Percentiles rank a stretch among this genome's conserved stretches.
phyloP scores from a whole-genome alignment of 306 rosid genomes.

The Rosa chinensis region DNA sequence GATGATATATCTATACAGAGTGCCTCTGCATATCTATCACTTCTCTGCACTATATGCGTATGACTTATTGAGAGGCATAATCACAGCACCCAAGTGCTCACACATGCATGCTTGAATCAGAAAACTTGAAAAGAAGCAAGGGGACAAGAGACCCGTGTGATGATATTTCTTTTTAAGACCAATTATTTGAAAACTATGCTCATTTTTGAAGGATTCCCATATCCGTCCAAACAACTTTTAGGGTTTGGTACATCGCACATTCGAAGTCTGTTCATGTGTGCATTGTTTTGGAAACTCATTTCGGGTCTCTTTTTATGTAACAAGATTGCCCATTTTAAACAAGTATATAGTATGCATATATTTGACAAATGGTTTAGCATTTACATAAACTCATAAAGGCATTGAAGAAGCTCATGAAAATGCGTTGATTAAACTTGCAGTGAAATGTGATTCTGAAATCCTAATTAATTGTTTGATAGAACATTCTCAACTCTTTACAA shows the following conservation, averaged over 20 bases:
- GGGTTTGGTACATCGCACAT: neutral
- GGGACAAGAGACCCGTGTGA: neutral
- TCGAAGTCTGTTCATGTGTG: conserved; percentile 4
- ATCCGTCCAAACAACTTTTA: conserved; percentile 9
- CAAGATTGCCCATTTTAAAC: conserved; percentile 13
- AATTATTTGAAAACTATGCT: conserved; percentile 30
- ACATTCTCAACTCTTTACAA: neutral
- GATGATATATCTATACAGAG: neutral
- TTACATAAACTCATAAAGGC: too few relatives aligned
- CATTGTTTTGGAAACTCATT: conserved; percentile 10
- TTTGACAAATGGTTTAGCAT: too few relatives aligned
- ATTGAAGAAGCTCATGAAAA: too few relatives aligned
- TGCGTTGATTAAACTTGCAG: too few relatives aligned
- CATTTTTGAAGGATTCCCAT: conserved; percentile 8
- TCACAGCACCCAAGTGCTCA: conserved; percentile 50
- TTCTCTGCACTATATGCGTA: neutral
- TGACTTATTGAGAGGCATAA: conserved; percentile 28
- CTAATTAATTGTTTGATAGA: neutral
- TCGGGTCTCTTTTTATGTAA: conserved; percentile 18
- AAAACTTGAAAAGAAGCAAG: conserved; percentile 39
- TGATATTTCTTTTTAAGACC: neutral
- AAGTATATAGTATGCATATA: neutral
- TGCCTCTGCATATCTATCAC: neutral
- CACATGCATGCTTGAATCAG: conserved; percentile 47
- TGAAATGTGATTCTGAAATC: too few relatives aligned